Evolutionary conservation across 2,329 filamentous ascomycete species (phyloP).

Genomic region (Paracamarosporium sp.): DNA sequence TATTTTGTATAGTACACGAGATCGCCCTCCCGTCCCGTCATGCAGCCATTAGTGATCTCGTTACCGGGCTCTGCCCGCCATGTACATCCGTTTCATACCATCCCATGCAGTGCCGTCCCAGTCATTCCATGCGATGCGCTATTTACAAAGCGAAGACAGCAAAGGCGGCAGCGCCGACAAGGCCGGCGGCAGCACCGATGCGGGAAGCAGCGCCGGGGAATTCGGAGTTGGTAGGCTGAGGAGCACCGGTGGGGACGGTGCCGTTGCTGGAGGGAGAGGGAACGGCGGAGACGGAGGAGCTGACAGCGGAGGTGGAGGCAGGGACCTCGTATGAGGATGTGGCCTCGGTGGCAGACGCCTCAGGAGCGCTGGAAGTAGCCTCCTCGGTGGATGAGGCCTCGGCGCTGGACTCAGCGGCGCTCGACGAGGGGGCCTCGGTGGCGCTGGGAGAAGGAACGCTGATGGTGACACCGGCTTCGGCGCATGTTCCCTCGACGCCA

Average conservation of each 20-base stretch:
- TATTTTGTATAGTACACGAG: constrained; percentile 23
- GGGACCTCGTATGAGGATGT: constrained; percentile 6
- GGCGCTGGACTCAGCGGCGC: constrained; percentile 13
- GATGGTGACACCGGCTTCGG: constrained; percentile 38
- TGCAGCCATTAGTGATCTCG: constrained; percentile 19
- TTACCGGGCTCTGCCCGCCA: constrained; percentile 2
- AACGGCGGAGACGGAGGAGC: constrained; percentile 6
- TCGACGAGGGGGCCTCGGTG: constrained; percentile 13
- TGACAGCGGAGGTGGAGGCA: constrained; percentile 3
- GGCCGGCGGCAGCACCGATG: constrained; percentile 40
- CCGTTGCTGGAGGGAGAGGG: constrained; percentile 17
- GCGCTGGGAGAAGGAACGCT: constrained; percentile 27
- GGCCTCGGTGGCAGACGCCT: constrained; percentile 20
- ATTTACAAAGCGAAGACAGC: constrained; percentile 46
- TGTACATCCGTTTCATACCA: background rate
- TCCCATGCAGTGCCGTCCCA: background rate
- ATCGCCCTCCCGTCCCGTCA: background rate
- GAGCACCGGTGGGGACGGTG: constrained; percentile 12
- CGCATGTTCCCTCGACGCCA: constrained; percentile 41
- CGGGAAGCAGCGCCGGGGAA: constrained; percentile 45
- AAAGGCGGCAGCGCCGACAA: constrained; percentile 43
- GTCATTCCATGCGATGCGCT: background rate
- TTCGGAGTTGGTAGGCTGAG: constrained; percentile 24
- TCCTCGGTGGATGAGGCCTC: constrained; percentile 6
- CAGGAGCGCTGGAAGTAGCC: constrained; percentile 9